Base-by-base conservation (phyloP, 495 filamentous ascomycete species). In the Chaetomium fimeti region DNA sequence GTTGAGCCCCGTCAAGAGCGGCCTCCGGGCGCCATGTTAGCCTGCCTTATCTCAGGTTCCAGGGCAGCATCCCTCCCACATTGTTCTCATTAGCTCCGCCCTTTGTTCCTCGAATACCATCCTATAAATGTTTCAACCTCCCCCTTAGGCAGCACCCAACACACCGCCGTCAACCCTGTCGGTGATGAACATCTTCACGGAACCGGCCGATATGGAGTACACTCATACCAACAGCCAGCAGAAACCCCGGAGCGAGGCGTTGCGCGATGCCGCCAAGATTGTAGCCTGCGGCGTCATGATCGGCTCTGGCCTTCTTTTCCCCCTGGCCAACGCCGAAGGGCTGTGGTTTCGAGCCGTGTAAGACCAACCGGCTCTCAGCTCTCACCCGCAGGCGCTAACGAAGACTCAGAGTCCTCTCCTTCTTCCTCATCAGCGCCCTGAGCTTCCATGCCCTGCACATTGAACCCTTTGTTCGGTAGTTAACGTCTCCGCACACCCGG, bases 201-300 rank as follows among this genome's bases (percentile, higher is more conserved):
- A 22, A n/a, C n/a, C 25, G 20, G 38, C 27, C 32, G 38, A 40
- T 2, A 72, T 70, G 70, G 59, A 66, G 20, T 24, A 7, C 29
- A 11, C 56, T 20, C 36, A 12, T 40, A 6, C 24, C 8, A 38
- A 47, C 3, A 24, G 61, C 28, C 22, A 38, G 20, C 61, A 47
- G 18, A 57, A 56, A 40, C 24, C 51, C 27, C 61, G 27, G 9
- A 57, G 16, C 45, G 32, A 40, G 20, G 27, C 27, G 7, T 24
- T 66, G n/a, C 60, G 53, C 24, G 57, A 42, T 63, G 42, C 56
- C 38, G 36, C 47, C 60, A 76, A 72, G 47, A 69, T 76, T 25
- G 2, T 74, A 18, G 71, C 75, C 24, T 66, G 62, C 25, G 75
- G 73, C 3, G 24, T 68, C 36, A 78, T 79, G 77, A 66, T 75